Evolutionary conservation across 2,329 filamentous ascomycete species (phyloP).

Genomic region (Ophiosphaerella herpotricha): DNA sequence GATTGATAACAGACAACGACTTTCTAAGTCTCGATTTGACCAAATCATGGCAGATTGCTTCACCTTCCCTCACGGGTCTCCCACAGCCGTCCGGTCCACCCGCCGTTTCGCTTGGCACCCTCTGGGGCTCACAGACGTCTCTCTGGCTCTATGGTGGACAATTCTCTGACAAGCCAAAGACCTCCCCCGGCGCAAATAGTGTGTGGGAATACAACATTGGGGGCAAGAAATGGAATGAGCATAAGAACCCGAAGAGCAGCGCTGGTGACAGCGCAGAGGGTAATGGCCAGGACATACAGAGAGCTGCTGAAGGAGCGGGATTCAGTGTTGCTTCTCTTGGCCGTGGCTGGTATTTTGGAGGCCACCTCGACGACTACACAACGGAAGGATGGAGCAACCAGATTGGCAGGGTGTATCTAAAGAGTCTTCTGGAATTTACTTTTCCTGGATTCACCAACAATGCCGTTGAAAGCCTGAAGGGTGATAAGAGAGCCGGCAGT

Average conservation of each 20-base stretch:
- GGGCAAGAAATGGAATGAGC: slow-evolving; percentile 65
- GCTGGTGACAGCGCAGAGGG: slow-evolving; percentile 65
- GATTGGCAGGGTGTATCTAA: slow-evolving; percentile 69
- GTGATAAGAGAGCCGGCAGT: slow-evolving; percentile 60
- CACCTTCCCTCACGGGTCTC: slow-evolving; percentile 66
- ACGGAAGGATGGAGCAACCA: slow-evolving; percentile 71
- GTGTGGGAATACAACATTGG: slow-evolving; percentile 73
- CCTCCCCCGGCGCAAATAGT: slow-evolving; percentile 62
- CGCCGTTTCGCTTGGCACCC: slow-evolving; percentile 71
- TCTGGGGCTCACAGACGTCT: slow-evolving; percentile 73
- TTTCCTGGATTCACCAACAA: slow-evolving; percentile 71
- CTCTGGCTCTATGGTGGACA: slow-evolving; percentile 77
- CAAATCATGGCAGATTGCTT: slow-evolving; percentile 70
- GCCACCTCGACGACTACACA: slow-evolving; percentile 69
- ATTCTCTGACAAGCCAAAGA: slow-evolving; percentile 67
- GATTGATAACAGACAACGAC: slow-evolving; percentile 57
- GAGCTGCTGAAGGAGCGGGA: slow-evolving; percentile 75
- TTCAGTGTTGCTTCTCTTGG: slow-evolving; percentile 71
- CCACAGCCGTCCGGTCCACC: slow-evolving; percentile 71
- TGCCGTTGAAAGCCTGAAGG: slow-evolving; percentile 61
- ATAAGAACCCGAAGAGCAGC: slow-evolving; percentile 64
- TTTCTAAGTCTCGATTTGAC: slow-evolving; percentile 74
- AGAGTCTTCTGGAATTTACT: slow-evolving; percentile 75
- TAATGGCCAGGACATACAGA: slow-evolving; percentile 63
- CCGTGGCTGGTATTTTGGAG: slow-evolving; percentile 78